These are phyloP conservation scores for Blastocystis sp. DNA, from an alignment of 352 stramenopile genomes.

Conservation along the genomic window DNA sequence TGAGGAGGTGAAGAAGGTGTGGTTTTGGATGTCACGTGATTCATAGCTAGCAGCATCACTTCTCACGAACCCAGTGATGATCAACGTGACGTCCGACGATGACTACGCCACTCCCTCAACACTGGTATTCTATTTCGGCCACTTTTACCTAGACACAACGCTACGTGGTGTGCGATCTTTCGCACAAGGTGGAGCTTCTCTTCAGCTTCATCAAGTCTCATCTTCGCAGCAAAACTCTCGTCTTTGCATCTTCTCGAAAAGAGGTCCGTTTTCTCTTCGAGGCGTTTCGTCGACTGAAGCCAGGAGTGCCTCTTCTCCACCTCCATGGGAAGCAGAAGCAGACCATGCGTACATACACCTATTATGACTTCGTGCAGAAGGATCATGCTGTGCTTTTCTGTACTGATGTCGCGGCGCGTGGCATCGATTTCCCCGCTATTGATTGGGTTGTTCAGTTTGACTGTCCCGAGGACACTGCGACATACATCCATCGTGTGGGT, in stretches of 20 bases:
- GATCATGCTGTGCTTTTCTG: conserved; percentile 83
- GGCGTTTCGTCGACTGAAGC: conserved; percentile 90
- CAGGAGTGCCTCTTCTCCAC: conserved; percentile 87
- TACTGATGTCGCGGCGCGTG: conserved; percentile 93
- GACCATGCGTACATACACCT: conserved; percentile 91
- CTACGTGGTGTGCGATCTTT: conserved; percentile 85
- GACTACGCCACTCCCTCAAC: conserved; percentile 79
- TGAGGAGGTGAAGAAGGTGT: conserved; percentile 80
- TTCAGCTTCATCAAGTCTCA: conserved; percentile 97
- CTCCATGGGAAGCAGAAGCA: conserved; percentile 98
- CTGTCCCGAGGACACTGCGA: conserved; percentile 88
- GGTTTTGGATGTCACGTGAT: not conserved
- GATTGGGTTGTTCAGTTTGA: conserved; percentile 97
- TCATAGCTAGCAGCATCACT: conserved; percentile 85
- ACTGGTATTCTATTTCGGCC: not conserved
- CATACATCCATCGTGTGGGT: conserved; percentile 96
- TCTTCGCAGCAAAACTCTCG: conserved; percentile 93
- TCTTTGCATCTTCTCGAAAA: conserved; percentile 93
- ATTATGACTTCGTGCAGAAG: conserved; percentile 89
- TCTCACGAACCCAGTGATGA: conserved; percentile 88
- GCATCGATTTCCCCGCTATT: conserved; percentile 94
- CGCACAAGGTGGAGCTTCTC: conserved; percentile 93
- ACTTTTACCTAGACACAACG: conserved; percentile 72
- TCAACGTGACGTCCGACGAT: conserved; percentile 86
- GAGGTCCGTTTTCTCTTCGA: conserved; percentile 88